These are phyloP conservation scores for Apiospora kogelbergensis DNA, from an alignment of 2,329 filamentous ascomycete species.

Conservation along the genomic window DNA sequence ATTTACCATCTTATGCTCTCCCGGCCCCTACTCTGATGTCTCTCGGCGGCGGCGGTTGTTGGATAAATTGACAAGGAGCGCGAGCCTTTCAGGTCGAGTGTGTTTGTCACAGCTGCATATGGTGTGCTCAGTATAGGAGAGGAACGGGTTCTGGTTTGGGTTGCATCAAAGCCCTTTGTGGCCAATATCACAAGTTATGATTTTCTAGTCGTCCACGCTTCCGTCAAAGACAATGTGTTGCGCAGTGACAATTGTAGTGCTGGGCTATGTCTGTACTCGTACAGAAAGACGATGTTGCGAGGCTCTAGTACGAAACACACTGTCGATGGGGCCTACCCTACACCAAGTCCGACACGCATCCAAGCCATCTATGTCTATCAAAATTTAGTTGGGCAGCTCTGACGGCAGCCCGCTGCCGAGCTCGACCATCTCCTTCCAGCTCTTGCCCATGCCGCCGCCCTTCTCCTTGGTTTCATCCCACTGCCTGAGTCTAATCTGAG, in stretches of 20 bases:
- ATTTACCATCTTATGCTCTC: not conserved
- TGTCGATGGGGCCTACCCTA: not conserved
- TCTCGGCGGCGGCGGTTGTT: not conserved
- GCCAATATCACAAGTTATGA: not conserved
- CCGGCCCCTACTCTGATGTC: not conserved
- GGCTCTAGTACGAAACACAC: too few species aligned
- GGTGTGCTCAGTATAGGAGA: not conserved
- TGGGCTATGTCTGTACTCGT: too few species aligned
- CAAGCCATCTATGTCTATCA: not conserved
- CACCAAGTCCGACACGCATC: not conserved
- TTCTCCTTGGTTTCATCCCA: slow-evolving; percentile 46
- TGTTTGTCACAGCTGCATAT: not conserved
- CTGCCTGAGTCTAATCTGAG: slow-evolving; percentile 38
- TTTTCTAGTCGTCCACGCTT: not conserved
- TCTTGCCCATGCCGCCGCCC: slow-evolving; percentile 52
- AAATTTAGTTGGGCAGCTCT: slow-evolving; percentile 15
- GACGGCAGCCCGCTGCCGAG: slow-evolving; percentile 41
- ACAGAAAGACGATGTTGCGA: too few species aligned
- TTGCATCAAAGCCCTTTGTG: not conserved
- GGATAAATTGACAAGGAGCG: not conserved
- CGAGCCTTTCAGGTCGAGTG: not conserved
- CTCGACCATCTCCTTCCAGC: slow-evolving; percentile 36
- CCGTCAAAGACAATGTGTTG: too few species aligned
- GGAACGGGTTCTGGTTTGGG: not conserved
- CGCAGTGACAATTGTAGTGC: too few species aligned